phyloP scores from a whole-genome alignment of 306 rosid species.

The Oxytropis ochrocephala region DNA sequence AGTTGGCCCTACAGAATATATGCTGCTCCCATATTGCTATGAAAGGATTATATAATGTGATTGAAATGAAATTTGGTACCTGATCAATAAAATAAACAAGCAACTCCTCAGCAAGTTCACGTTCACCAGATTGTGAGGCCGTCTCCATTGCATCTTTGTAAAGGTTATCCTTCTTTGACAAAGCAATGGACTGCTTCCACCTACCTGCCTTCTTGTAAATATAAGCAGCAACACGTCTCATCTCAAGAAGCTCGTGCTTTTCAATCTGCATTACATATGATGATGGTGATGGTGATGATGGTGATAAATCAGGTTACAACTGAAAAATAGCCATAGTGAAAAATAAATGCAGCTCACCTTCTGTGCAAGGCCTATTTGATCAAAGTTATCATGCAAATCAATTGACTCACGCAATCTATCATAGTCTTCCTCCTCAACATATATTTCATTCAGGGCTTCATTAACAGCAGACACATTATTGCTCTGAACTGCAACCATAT shows the following conservation, averaged over 20 bases:
- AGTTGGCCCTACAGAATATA: neutral
- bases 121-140: conserved; percentile 97
- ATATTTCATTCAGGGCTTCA: conserved; percentile 94
- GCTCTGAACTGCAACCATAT: conserved; percentile 99
- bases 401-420: conserved; percentile 97
- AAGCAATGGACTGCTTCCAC: conserved; percentile 98
- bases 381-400: conserved; percentile 95
- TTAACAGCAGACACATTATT: conserved; percentile 96
- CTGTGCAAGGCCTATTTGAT: conserved; percentile 98
- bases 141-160: conserved; percentile 99
- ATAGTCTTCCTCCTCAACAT: conserved; percentile 98
- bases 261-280: conserved; percentile 59
- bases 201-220: conserved; percentile 97
- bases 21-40: neutral
- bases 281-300: neutral
- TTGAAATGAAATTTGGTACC: conserved; percentile 36
- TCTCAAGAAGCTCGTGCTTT: conserved; percentile 96
- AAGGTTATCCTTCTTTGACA: conserved; percentile 97
- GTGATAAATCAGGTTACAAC: conserved; percentile 13
- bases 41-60: neutral
- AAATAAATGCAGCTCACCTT: conserved; percentile 49
- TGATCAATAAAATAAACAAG: conserved; percentile 92
- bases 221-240: conserved; percentile 99
- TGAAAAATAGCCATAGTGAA: neutral
- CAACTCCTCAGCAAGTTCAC: conserved; percentile 96